A percentile compares a stretch with the other conserved stretches of the same genome.
phyloP scores from a whole-genome alignment of 331 rosid genomes.

The Malus hybrid region DNA sequence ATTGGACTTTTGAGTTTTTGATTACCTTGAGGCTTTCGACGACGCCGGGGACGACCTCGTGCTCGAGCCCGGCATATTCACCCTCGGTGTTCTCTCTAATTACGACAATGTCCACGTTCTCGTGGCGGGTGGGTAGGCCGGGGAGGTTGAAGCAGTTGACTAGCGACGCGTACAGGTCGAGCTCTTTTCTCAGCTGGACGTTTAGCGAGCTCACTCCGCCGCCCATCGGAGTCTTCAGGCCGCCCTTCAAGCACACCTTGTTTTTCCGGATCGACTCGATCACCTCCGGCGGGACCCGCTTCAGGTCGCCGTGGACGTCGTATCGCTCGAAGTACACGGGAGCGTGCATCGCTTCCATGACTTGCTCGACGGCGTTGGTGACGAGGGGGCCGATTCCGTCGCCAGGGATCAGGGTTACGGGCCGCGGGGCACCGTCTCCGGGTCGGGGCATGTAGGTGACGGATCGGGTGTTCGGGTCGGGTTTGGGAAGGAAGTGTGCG shows the following conservation, averaged over 20 bases:
- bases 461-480: conserved; percentile 21
- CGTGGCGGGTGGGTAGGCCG: conserved; percentile 68
- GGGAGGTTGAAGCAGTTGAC: conserved; percentile 81
- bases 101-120: conserved; percentile 80
- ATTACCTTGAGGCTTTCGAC: conserved; percentile 89
- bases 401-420: conserved; percentile 76
- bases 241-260: conserved; percentile 85
- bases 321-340: conserved; percentile 74
- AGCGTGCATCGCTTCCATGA: conserved; percentile 93
- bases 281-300: conserved; percentile 53
- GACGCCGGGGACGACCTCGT: conserved; percentile 95
- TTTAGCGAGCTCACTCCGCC: conserved; percentile 83
- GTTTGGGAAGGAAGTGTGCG: not conserved
- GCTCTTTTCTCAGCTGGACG: conserved; percentile 76
- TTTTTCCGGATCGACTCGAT: conserved; percentile 74
- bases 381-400: conserved; percentile 88
- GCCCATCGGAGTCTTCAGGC: conserved; percentile 76
- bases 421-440: conserved; percentile 58
- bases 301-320: conserved; percentile 75
- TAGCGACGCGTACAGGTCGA: conserved; percentile 81
- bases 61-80: conserved; percentile 86
- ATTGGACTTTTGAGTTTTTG: not conserved
- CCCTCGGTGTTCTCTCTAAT: conserved; percentile 96
- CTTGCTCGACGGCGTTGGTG: conserved; percentile 79
- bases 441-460: conserved; percentile 25